Conservation (phyloP, 2,329 filamentous ascomycete genomes). For the Kalmusia sp. region DNA sequence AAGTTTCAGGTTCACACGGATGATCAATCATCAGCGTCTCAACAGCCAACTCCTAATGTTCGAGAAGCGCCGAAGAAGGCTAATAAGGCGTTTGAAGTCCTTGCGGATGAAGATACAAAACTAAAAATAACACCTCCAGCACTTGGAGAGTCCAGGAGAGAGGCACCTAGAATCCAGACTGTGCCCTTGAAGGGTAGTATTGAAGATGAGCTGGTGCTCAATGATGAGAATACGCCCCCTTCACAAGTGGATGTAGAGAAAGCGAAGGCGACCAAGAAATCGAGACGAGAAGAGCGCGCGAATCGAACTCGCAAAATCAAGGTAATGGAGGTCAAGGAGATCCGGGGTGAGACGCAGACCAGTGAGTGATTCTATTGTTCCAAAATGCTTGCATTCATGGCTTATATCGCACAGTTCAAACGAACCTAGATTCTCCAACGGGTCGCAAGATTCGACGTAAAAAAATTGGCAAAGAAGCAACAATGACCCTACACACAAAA, state of each 20-base stretch:
- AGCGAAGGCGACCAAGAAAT: slow-evolving; percentile 60
- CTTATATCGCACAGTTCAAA: slow-evolving; percentile 71
- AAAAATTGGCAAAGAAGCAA: slow-evolving; percentile 79
- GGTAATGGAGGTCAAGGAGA: slow-evolving; percentile 69
- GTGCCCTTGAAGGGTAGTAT: slow-evolving; percentile 44
- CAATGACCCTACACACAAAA: slow-evolving; percentile 95
- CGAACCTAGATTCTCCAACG: slow-evolving; percentile 88
- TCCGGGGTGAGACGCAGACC: slow-evolving; percentile 87
- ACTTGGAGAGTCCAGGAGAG: slow-evolving; percentile 17
- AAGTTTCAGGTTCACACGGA: neutral
- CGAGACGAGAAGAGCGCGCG: slow-evolving; percentile 56
- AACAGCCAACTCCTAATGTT: neutral
- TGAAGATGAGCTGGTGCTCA: slow-evolving; percentile 39
- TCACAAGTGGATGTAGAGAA: slow-evolving; percentile 60
- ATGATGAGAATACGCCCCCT: slow-evolving; percentile 57
- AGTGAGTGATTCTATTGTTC: slow-evolving; percentile 62
- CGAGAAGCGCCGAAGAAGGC: neutral
- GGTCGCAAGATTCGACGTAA: slow-evolving; percentile 79
- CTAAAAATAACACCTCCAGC: slow-evolving; percentile 21
- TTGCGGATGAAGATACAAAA: slow-evolving; percentile 16
- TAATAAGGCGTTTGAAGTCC: slow-evolving; percentile 33
- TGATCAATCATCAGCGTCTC: neutral
- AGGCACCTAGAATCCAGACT: slow-evolving; percentile 9
- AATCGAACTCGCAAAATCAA: slow-evolving; percentile 69
- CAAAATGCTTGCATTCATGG: neutral